Base-by-base conservation (phyloP, 345 rosid genomes). In the Crucihimalaya himalaica region DNA sequence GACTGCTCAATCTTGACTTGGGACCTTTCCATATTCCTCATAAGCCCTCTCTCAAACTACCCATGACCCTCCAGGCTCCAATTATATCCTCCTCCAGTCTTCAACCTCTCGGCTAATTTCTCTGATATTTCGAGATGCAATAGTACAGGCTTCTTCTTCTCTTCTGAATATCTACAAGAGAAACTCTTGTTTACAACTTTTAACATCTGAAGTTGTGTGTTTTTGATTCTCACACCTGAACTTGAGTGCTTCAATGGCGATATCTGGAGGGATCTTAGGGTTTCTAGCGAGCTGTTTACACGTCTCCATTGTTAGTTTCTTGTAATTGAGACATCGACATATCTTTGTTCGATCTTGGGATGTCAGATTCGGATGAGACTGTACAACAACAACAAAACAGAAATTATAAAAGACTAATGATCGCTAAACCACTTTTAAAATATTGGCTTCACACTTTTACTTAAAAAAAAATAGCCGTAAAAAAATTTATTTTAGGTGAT, bases 241-340 rank as follows among this genome's bases (percentile, higher is more conserved):
- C 72, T 63, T 84, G 37, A 91, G 91, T 64, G 97, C 95, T 72
- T 89, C 71, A 40, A 91, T 55, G 5, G 97, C 72, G 11, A 84
- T 45, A 54, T 75, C 83, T 29, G 97, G 95, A 11, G 97, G 91
- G 48, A 87, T 87, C 72, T 84, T 89, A 3, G 89, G 97, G 63
- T 86, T 91, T 83, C 85, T 89, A 0, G 95, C 92, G 1, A 91
- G 82, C 10, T 89, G 88, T 73, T 85, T 91, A 42, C 97, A 85
- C 1, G 87, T 79, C 72, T 81, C 88, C 8, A 81, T 50, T 70
- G 85, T 83, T n/a, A 91, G 81, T 79, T 91, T 91, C 82, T 81
- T 68, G 77, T 80, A 89, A 67, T 87, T 86, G 0, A 91, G 84
- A 72, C 95, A 91, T 66, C 81, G 62, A 53, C 95, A 91, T 57